Evolutionary conservation across 345 rosid species (phyloP), one percentile per base, ranked within the genome.

Genomic region (Lepidium africanum): DNA sequence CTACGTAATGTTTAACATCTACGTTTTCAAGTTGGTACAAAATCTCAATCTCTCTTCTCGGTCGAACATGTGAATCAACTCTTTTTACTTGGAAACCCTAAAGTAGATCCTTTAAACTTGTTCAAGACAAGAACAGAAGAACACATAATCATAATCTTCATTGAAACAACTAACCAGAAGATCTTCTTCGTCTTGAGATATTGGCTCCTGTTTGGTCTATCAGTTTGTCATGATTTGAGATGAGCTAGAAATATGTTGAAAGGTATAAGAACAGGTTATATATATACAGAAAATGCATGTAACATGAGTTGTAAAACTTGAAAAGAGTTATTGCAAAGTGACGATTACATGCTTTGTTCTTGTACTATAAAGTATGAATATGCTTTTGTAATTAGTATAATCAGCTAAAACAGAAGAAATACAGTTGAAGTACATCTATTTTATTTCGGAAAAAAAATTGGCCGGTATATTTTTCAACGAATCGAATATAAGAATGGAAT

Each of bases 321-420:
- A 51, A 59, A 73, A 65, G 37, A 49, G 54, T 73, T 50, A 59
- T 45, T 74, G 68, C 72, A 36, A 67, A 41, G 77, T 74, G 73
- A 74, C 52, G 67, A 51, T 47, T 51, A 21, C 23, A 21, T 1
- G 23, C 23, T 21, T 21, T 21, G 1, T 21, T 21, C 23, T 21
- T 21, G 67, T 59, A 59, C 38, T 45, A 67, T 52, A 67, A 74
- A 60, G 58, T 46, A 53, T 45, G 51, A 60, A 51, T 38, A 53
- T 45, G 51, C 14, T 61, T 58, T 68, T 67, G 73, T 74, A 58
- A 39, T 50, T 10, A 51, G 53, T 53, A 67, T 27, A 52, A 46
- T 74, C 63, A 59, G 14, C 72, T 58, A 21, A 17, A 30, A 61
- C 3, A 12, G 6, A 41, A 25, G 25, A 32, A 35, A 48, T 50